Base-by-base conservation (phyloP, 306 rosid genomes). In the Cicer yamashitae region DNA sequence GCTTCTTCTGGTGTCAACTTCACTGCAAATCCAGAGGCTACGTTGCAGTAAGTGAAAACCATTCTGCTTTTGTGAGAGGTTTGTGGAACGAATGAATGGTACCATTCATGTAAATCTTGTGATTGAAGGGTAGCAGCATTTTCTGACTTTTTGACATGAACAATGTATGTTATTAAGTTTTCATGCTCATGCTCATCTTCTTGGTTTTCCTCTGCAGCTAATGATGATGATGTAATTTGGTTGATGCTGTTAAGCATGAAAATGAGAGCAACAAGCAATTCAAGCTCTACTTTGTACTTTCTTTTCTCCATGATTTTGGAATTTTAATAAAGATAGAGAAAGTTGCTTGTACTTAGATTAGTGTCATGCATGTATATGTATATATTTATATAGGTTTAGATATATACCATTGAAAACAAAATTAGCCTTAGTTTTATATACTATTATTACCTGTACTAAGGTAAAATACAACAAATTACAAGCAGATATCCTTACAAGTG, bases 11-110 rank as follows among this genome's bases (percentile, higher is more conserved):
- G 75, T 0, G 86, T 86, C 66, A 93, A 46, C 79, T 71, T 87
- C 47, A 87, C 91, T 0, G 92, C 90, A 60, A 93, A 90, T 2
- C 90, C 91, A 2, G 83, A 75, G 20, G 70, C 84, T 20, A 87
- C 96, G 3, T 87, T 82, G 38, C 25, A 67, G 78, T 87, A 92
- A 1, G 85, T 17, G 74, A 86, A 79, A 46, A 87, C 81, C 70
- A 87, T 38, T 13, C 83, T 67, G 1, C 73, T 22, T 7, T 75
- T 45, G 34, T 59, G 58, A 6, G 70, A 52, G 63, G 61, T 74
- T 34, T 61, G 10, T 1, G 91, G 91, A 8, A 90, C 47, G 57
- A 93, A 80, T 10, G 94, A 77, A 1, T 77, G 74, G 82, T 90
- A 88, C 93, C 90, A 89, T 17, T 34, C 40, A 7, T 82, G 82